Percentiles rank a stretch among this genome's conserved stretches.
These are phyloP conservation scores for Jacaranda mimosifolia DNA, from an alignment of 257 asterid species.

Conservation along the genomic window DNA sequence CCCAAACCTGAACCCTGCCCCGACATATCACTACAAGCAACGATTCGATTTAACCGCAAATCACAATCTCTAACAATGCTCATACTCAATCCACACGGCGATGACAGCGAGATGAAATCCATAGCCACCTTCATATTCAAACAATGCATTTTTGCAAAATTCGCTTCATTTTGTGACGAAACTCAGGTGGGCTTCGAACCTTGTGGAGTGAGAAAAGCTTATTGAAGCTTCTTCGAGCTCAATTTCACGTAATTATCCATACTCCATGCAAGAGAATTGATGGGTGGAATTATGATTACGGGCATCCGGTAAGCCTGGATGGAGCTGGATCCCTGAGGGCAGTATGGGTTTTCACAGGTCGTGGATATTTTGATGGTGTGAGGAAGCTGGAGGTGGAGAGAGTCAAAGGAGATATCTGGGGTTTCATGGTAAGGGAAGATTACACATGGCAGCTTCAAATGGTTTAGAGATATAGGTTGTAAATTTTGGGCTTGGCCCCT, in stretches of 20 bases:
- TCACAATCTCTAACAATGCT: slow-evolving; percentile 27
- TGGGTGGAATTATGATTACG: neutral
- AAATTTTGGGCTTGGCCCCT: neutral
- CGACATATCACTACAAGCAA: slow-evolving; percentile 53
- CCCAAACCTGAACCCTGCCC: slow-evolving; percentile 41
- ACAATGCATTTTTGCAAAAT: slow-evolving; percentile 51
- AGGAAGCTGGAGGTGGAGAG: neutral
- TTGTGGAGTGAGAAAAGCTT: neutral
- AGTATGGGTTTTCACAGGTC: neutral
- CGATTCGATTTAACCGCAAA: slow-evolving; percentile 44
- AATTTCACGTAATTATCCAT: neutral
- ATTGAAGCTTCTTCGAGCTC: neutral
- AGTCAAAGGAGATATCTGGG: too few relatives aligned
- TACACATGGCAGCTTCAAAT: slow-evolving; percentile 24
- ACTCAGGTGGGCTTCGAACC: neutral
- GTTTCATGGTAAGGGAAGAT: slow-evolving; percentile 17
- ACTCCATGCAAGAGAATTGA: neutral
- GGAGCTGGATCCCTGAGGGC: neutral
- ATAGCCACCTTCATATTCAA: slow-evolving; percentile 46
- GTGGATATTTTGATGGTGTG: neutral
- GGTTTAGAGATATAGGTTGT: neutral
- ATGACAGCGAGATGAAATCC: slow-evolving; percentile 38
- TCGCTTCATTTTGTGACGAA: neutral
- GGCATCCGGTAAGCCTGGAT: neutral
- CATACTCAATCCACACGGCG: slow-evolving; percentile 40